Base-by-base conservation (phyloP, 495 filamentous ascomycete species). In the Annulohypoxylon moriforme region DNA sequence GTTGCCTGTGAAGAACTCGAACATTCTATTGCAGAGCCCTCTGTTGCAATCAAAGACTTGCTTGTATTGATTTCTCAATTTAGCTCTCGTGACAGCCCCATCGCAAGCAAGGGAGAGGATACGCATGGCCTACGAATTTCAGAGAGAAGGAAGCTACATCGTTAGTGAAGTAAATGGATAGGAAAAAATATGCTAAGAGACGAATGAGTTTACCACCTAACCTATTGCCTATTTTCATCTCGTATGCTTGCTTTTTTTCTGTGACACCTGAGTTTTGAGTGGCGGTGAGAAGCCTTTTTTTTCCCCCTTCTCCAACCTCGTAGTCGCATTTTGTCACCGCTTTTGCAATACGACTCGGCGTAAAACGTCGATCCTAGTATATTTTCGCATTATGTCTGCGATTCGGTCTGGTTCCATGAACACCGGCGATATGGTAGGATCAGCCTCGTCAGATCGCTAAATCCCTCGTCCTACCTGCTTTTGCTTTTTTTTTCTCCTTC, bases 121-220 rank as follows among this genome's bases (percentile, higher is more conserved):
- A 36, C 20, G 50, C 49, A 31, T 25, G 33, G 22, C 34, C 49
- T 49, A 55, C 24, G 42, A 50, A 33, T 38, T 56, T 27, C n/a
- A 65, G 64, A 34, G 47, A 65, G 18, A 22, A 6, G 25, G 27
- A 31, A 56, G 34, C 25, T 40, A 47, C 64, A 72, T 68, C 52
- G 33, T 47, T 68, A 72, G 71, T 33, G 33, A 65, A 68, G 40
- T 60, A 73, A 42, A 73, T 69, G 71, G 65, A 69, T 73, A 73
- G 65, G 71, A 65, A 68, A 67, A 68, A 60, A 68, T 42, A 69
- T 68, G 50, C 34, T 65, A 66, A 73, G 70, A 69, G 66, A 49
- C 42, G 65, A 73, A 73, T 65, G 66, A 69, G 25, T 66, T 65
- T 65, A 27, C 25, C 63, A 52, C 24, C 47, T 22, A 50, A 14